Conservation (phyloP, 495 filamentous ascomycete species). For the Aspergillus steynii region DNA sequence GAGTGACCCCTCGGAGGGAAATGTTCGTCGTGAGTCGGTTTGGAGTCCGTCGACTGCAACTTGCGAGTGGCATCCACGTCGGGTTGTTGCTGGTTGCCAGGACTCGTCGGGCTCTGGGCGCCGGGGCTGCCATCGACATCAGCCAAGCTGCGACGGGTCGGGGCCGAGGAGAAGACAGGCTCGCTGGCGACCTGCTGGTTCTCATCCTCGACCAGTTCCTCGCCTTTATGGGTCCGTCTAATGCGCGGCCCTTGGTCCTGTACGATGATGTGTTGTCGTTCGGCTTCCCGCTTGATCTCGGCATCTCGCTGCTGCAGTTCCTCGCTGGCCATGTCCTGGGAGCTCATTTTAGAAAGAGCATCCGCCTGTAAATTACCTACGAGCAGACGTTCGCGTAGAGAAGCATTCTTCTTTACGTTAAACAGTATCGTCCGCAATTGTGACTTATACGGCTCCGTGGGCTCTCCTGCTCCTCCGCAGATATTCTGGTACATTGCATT, state of each 20-base stretch:
- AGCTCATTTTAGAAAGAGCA: constrained; percentile 77
- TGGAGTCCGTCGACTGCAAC: constrained; percentile 50
- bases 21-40: constrained; percentile 28
- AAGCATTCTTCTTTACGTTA: constrained; percentile 84
- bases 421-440: constrained; percentile 67
- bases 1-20: constrained; percentile 29
- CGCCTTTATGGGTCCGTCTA: constrained; percentile 90
- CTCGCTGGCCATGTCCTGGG: constrained; percentile 87
- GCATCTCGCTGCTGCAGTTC: constrained; percentile 80
- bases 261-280: constrained; percentile 84
- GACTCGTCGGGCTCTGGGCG: constrained; percentile 25
- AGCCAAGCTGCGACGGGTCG: constrained; percentile 36
- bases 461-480: constrained; percentile 49
- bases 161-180: constrained; percentile 48
- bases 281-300: constrained; percentile 71
- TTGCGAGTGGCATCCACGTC: constrained; percentile 26
- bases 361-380: constrained; percentile 66
- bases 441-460: constrained; percentile 51
- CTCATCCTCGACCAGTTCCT: constrained; percentile 82
- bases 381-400: constrained; percentile 74
- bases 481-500: constrained; percentile 62
- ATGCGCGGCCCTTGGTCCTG: constrained; percentile 82
- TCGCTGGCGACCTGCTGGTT: constrained; percentile 44
- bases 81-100: constrained; percentile 29
- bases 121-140: constrained; percentile 40